Conservation (phyloP, 2,329 filamentous ascomycete genomes). For the Fusarium hostae region DNA sequence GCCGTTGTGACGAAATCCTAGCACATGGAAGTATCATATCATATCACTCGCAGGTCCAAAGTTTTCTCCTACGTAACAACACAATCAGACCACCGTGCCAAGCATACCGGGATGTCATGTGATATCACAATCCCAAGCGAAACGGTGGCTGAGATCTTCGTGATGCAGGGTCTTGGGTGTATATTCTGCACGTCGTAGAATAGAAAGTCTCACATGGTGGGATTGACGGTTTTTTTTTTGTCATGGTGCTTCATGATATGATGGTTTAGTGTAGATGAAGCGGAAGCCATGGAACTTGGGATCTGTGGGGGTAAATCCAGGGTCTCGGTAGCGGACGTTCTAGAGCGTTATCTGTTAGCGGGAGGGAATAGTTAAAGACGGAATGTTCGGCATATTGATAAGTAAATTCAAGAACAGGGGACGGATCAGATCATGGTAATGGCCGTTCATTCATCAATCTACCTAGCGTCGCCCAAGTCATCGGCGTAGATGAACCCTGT, state of each 20-base stretch:
- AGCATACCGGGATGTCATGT: constrained; percentile 9
- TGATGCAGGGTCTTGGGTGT: constrained; percentile 13
- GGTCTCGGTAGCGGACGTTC: not conserved
- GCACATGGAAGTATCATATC: constrained; percentile 26
- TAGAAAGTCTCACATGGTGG: constrained; percentile 12
- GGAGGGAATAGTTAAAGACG: not conserved
- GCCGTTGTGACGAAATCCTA: not conserved
- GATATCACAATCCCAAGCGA: not conserved
- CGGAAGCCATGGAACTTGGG: not conserved
- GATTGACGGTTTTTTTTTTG: not conserved
- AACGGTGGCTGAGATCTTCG: constrained; percentile 1
- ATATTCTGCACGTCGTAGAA: not conserved
- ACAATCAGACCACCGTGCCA: constrained; percentile 20
- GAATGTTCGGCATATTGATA: not conserved
- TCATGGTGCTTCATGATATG: not conserved
- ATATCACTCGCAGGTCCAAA: not conserved
- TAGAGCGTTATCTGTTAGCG: not conserved
- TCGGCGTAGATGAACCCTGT: not conserved
- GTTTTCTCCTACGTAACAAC: not conserved
- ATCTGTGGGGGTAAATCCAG: not conserved
- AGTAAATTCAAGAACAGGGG: not conserved
- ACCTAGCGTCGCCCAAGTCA: not conserved
- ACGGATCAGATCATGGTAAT: not conserved
- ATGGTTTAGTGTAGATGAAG: not conserved
- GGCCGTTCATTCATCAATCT: constrained; percentile 11